Evolutionary conservation across 148 eudicot species (phyloP).

Genomic region (Diospyros lotus): DNA sequence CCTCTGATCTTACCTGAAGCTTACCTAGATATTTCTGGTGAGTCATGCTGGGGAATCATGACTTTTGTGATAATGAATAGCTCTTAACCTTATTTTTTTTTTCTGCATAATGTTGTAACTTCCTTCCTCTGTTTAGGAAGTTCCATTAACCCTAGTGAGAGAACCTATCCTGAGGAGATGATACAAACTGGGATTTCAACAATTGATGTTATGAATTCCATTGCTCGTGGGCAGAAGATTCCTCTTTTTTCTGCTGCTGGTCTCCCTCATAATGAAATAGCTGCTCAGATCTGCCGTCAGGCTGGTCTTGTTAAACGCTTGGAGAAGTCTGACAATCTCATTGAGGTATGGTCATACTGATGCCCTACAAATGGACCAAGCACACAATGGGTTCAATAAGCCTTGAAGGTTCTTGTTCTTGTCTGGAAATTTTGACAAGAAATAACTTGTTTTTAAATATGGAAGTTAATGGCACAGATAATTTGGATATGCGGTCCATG

Average conservation of each 20-base stretch:
- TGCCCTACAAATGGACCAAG: background rate
- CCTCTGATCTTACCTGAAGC: constrained; percentile 98
- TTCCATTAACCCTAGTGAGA: constrained; percentile 97
- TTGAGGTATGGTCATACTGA: constrained; percentile 51
- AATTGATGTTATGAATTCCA: constrained; percentile 98
- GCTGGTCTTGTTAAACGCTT: constrained; percentile 96
- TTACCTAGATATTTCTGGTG: constrained; percentile 93
- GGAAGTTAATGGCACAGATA: too few relatives aligned
- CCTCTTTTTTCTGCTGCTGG: constrained; percentile 99
- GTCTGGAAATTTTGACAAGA: background rate
- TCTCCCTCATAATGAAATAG: constrained; percentile 99
- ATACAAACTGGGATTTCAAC: constrained; percentile 97
- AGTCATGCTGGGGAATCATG: constrained; percentile 19
- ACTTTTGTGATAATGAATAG: background rate
- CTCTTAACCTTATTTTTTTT: background rate
- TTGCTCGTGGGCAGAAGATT: constrained; percentile 98
- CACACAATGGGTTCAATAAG: background rate
- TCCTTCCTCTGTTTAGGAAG: constrained; percentile 46
- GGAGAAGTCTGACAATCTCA: constrained; percentile 72
- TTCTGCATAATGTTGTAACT: background rate
- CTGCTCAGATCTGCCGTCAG: constrained; percentile 97
- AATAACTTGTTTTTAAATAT: background rate
- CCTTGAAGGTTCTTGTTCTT: background rate
- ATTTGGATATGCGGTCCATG: too few relatives aligned
- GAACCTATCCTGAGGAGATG: constrained; percentile 99